phyloP scores from a whole-genome alignment of 495 filamentous ascomycete genomes.

The Parathielavia hyrcaniae region DNA sequence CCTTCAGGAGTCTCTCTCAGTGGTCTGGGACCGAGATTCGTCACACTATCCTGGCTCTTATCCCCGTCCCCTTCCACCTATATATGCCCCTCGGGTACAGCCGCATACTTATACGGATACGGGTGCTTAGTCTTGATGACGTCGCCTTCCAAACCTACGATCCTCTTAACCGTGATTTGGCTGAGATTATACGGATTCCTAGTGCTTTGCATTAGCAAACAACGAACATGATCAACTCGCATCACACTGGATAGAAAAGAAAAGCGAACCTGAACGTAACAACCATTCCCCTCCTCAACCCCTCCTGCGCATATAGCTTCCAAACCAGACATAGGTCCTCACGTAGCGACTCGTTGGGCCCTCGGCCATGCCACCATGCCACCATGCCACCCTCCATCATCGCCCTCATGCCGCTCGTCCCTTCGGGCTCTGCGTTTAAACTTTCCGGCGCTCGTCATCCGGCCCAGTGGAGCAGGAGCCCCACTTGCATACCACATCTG shows the following conservation, averaged over 20 bases:
- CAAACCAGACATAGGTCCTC: slow-evolving; percentile 50
- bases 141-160: slow-evolving; percentile 68
- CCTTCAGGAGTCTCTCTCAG: too few species aligned
- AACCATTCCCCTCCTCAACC: slow-evolving; percentile 48
- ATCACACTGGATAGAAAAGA: neutral
- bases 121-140: slow-evolving; percentile 55
- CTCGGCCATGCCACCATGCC: too few species aligned
- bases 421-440: too few species aligned
- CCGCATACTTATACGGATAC: slow-evolving; percentile 50
- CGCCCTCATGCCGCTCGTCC: too few species aligned
- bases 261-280: slow-evolving; percentile 52
- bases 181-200: slow-evolving; percentile 61
- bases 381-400: too few species aligned
- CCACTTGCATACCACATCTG: too few species aligned
- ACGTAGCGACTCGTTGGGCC: slow-evolving; percentile 49
- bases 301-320: slow-evolving; percentile 43
- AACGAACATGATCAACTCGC: neutral
- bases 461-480: too few species aligned
- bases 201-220: neutral
- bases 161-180: slow-evolving; percentile 57
- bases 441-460: too few species aligned
- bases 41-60: slow-evolving; percentile 57
- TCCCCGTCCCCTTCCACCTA: slow-evolving; percentile 73
- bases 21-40: too few species aligned
- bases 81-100: slow-evolving; percentile 63